phyloP scores from a whole-genome alignment of 805 yeast species.

The Schizosaccharomyces cryophilus region DNA sequence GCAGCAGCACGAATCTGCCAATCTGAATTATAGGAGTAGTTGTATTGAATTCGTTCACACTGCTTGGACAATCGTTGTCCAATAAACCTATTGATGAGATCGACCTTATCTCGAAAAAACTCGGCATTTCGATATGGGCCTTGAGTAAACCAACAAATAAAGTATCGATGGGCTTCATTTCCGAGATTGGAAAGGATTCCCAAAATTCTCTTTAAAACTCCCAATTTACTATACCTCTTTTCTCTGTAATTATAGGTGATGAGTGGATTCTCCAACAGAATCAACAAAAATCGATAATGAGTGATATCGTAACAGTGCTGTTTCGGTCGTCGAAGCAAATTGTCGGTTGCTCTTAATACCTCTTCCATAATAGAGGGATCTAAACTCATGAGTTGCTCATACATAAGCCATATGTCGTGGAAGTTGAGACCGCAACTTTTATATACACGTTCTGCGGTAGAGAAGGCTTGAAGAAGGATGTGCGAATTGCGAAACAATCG shows the following conservation, averaged over 20 bases:
- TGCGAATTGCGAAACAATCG: neutral
- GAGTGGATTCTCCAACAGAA: slow-evolving; percentile 43
- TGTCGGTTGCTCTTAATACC: slow-evolving; percentile 26
- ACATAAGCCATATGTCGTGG: slow-evolving; percentile 23
- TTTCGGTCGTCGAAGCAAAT: slow-evolving; percentile 28
- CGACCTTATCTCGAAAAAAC: slow-evolving; percentile 28
- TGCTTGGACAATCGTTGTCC: slow-evolving; percentile 39
- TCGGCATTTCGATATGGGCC: slow-evolving; percentile 15
- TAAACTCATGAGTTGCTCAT: slow-evolving; percentile 18
- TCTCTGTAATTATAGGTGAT: neutral
- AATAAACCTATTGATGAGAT: slow-evolving; percentile 47
- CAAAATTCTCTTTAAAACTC: slow-evolving; percentile 3
- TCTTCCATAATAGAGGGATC: slow-evolving; percentile 24
- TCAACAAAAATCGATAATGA: slow-evolving; percentile 33
- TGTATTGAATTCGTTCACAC: slow-evolving; percentile 4
- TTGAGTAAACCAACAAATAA: slow-evolving; percentile 33
- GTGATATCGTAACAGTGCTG: slow-evolving; percentile 17
- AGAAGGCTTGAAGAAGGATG: neutral
- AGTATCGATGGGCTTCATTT: slow-evolving; percentile 15
- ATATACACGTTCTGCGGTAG: slow-evolving; percentile 14
- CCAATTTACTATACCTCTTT: neutral
- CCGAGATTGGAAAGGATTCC: slow-evolving; percentile 7
- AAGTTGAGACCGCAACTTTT: slow-evolving; percentile 27
- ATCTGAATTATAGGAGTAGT: slow-evolving; percentile 32
- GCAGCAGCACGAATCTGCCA: slow-evolving; percentile 63